phyloP scores from a whole-genome alignment of 202 grass and related monocot species.

The Hordeum pubiflorum region DNA sequence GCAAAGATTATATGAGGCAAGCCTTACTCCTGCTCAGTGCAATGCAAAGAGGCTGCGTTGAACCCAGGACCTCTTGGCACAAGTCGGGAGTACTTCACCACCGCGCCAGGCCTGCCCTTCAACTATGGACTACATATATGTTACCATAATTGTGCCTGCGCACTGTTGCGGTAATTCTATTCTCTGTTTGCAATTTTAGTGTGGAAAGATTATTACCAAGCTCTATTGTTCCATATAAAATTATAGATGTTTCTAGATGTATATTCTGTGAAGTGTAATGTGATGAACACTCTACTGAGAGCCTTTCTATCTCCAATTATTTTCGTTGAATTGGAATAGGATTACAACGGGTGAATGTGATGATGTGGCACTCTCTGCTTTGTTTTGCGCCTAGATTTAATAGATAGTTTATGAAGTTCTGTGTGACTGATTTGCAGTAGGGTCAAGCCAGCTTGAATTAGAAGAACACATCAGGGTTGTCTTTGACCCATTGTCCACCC shows the following conservation, averaged over 20 bases:
- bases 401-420: background rate
- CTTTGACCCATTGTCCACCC: background rate
- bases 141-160: background rate
- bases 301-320: background rate
- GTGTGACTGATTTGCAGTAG: background rate
- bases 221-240: background rate
- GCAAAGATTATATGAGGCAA: no score
- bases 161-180: background rate
- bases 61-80: no score
- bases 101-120: no score
- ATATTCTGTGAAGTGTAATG: background rate
- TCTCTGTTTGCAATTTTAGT: background rate
- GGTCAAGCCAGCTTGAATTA: background rate
- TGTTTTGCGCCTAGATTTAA: background rate
- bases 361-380: background rate
- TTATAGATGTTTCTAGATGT: background rate
- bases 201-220: background rate
- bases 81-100: no score
- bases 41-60: no score
- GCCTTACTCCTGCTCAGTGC: no score
- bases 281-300: background rate
- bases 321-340: background rate
- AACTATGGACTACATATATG: background rate
- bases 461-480: background rate
- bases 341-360: background rate